Evolutionary conservation across 352 stramenopile genomes (phyloP), one percentile per base, ranked within the genome.

Genomic region (Peronospora destructor): DNA sequence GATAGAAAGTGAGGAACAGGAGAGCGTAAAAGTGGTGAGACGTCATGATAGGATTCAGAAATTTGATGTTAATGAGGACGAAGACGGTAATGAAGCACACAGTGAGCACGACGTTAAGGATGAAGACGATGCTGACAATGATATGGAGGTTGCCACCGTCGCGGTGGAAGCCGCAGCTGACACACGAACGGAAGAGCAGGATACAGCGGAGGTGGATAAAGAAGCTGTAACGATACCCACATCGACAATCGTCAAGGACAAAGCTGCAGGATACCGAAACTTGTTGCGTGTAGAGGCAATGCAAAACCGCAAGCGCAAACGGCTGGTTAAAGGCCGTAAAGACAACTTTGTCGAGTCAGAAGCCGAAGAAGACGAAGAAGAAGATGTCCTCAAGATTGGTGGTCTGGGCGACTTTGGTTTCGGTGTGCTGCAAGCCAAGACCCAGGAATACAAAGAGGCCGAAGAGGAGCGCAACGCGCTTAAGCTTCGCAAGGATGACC

Each of bases 401-500:
- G 80, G 83, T 3, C 68, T 93, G 0, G 79, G 79, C 13, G 79
- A 93, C 53, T 93, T 91, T 60, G 83, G 83, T 69, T 93, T 93
- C 49, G 83, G 79, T 3, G 80, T 91, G 4, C 72, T 78, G 0
- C 68, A 85, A 53, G 71, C 68, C 4, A 69, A 76, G 28, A 88
- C 74, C 4, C 72, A 85, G 21, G 78, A 82, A 42, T 79, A 69
- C 3, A 90, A 84, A 47, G 83, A 93, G 13, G 73, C 74, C 0
- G 76, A 89, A 56, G 83, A 91, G 11, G 79, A 91, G 50, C 75
- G 73, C 12, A 81, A 77, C 10, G 79, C 79, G 6, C 63, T 93
- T 6, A 78, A 82, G 46, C 56, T 91, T 47, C 77, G 72, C 10
- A 74, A 90, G 25, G 83, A 86, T 26, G 83, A 93, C 49, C 67